These are phyloP conservation scores for Mycena galericulata DNA, from an alignment of 768 basidiomycete species.

Conservation along the genomic window DNA sequence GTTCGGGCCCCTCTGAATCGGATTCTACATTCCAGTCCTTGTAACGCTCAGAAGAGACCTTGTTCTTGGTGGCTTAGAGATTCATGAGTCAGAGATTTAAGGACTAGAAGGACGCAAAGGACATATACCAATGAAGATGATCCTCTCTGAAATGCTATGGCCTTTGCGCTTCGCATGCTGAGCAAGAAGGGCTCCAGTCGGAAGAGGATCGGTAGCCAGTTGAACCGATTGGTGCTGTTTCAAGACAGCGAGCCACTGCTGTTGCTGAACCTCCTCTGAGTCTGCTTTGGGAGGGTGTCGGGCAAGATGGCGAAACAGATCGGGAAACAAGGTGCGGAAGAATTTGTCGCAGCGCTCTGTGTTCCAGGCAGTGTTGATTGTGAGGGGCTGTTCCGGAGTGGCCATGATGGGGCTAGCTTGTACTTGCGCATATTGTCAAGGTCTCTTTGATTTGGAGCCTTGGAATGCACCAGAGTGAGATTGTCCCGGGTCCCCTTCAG, in stretches of 20 bases:
- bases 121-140: neutral
- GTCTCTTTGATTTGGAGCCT: neutral
- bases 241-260: neutral
- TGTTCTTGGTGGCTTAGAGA: too few relatives aligned
- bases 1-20: too few relatives aligned
- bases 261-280: neutral
- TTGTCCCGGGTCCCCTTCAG: neutral
- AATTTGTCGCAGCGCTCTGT: neutral
- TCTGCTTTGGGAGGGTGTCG: neutral
- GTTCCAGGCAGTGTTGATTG: neutral
- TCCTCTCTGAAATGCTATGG: neutral
- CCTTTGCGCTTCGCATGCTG: neutral
- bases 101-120: neutral
- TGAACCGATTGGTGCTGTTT: neutral
- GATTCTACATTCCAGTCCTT: too few relatives aligned
- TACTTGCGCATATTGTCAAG: neutral
- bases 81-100: too few relatives aligned
- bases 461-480: neutral
- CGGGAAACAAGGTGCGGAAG: neutral
- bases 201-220: neutral
- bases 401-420: neutral
- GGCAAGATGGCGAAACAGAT: neutral
- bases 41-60: too few relatives aligned
- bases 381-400: neutral
- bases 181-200: neutral